These are phyloP conservation scores for Metarhizium robertsii DNA, from an alignment of 2,329 filamentous ascomycete genomes.

Conservation along the genomic window DNA sequence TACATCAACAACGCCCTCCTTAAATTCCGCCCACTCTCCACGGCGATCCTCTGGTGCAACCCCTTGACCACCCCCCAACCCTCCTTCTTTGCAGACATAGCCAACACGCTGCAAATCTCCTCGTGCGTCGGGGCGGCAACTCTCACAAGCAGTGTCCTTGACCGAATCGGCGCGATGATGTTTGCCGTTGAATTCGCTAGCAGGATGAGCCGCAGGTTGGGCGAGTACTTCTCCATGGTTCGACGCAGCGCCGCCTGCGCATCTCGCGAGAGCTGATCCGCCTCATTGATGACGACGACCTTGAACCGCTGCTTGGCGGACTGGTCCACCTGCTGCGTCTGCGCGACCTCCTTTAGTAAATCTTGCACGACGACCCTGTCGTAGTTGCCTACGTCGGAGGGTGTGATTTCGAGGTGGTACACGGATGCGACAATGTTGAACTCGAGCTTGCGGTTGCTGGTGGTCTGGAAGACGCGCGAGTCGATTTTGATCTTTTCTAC, in stretches of 20 bases:
- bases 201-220: constrained; percentile 83
- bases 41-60: constrained; percentile 76
- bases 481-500: constrained; percentile 99
- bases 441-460: constrained; percentile 91
- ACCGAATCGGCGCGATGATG: constrained; percentile 97
- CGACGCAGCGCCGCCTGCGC: constrained; percentile 88
- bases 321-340: constrained; percentile 97
- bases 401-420: constrained; percentile 97
- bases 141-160: constrained; percentile 80
- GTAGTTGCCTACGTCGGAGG: constrained; percentile 92
- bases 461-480: constrained; percentile 91
- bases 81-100: constrained; percentile 63
- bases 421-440: constrained; percentile 98
- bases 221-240: constrained; percentile 99
- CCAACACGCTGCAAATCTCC: constrained; percentile 76
- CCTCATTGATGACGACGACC: constrained; percentile 98
- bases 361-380: constrained; percentile 95
- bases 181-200: constrained; percentile 95
- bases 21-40: constrained; percentile 84
- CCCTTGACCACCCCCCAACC: constrained; percentile 68
- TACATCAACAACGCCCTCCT: constrained; percentile 90
- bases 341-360: constrained; percentile 91
- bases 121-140: constrained; percentile 81
- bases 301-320: constrained; percentile 89
- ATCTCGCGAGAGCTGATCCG: constrained; percentile 86